Evolutionary conservation across 1,139 yeast genomes (phyloP).

Genomic region (Tardiomyces blankii): DNA sequence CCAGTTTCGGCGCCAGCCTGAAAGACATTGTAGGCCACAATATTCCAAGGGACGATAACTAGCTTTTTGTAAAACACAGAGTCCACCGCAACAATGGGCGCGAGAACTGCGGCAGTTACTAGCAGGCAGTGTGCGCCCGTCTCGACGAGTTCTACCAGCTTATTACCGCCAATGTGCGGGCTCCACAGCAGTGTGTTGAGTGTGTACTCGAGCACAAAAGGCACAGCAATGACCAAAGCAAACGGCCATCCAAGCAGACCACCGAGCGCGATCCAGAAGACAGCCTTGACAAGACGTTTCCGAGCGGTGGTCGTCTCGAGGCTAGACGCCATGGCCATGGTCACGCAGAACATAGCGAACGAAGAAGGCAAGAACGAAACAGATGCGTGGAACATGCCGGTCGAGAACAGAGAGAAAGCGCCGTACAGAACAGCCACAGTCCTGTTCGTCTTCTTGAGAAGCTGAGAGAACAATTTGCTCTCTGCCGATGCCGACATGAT

Average conservation of each 20-base stretch:
- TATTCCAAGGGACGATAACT: slow-evolving; percentile 69
- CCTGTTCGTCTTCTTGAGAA: slow-evolving; percentile 27
- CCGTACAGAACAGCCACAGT: slow-evolving; percentile 50
- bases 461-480: slow-evolving; percentile 34
- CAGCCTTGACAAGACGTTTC: slow-evolving; percentile 22
- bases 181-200: slow-evolving; percentile 3
- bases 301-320: slow-evolving; percentile 17
- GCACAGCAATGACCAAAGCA: slow-evolving; percentile 52
- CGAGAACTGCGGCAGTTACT: slow-evolving; percentile 4
- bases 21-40: slow-evolving; percentile 73
- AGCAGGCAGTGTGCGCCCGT: neutral
- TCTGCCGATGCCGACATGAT: slow-evolving; percentile 46
- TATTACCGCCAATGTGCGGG: neutral
- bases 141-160: neutral
- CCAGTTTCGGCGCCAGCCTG: slow-evolving; percentile 58
- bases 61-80: slow-evolving; percentile 51
- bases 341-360: slow-evolving; percentile 60
- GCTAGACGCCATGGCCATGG: slow-evolving; percentile 40
- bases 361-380: slow-evolving; percentile 81
- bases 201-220: slow-evolving; percentile 32
- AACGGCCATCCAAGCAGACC: slow-evolving; percentile 93
- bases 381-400: slow-evolving; percentile 81
- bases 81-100: slow-evolving; percentile 39
- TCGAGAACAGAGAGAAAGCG: slow-evolving; percentile 33
- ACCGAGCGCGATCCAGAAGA: slow-evolving; percentile 48